These are phyloP conservation scores for Cynanchum wilfordii DNA, from an alignment of 257 asterid genomes.

Conservation along the genomic window DNA sequence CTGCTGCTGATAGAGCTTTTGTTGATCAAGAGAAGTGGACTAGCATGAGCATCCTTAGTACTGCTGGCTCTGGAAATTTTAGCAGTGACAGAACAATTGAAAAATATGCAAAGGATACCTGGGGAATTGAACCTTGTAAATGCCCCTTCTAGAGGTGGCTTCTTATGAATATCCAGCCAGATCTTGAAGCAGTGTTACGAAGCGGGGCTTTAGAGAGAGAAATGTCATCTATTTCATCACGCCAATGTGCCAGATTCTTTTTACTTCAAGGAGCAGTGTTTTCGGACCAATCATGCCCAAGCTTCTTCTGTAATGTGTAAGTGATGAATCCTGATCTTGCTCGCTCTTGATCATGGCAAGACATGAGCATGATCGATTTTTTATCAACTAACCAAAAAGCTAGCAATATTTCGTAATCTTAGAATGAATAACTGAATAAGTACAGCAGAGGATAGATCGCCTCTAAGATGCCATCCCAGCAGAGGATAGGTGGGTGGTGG, in stretches of 20 bases:
- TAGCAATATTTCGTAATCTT: not conserved
- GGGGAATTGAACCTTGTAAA: conserved; percentile 48
- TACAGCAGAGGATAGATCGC: not conserved
- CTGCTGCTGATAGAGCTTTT: conserved; percentile 39
- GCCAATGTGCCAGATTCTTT: not conserved
- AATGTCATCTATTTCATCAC: not conserved
- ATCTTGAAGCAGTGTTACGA: not conserved
- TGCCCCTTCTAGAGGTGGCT: conserved; percentile 34
- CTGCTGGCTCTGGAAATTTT: conserved; percentile 45
- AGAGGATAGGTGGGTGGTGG: not conserved
- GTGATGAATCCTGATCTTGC: not conserved
- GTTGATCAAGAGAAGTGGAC: conserved; percentile 42
- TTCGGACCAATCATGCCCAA: not conserved
- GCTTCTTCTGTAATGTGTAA: not conserved
- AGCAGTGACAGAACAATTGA: conserved; percentile 49
- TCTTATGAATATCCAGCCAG: not conserved
- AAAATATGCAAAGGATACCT: conserved; percentile 41
- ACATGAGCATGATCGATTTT: not conserved
- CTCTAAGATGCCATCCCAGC: not conserved
- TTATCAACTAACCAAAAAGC: not conserved
- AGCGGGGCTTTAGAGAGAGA: not conserved
- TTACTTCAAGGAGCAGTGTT: no score
- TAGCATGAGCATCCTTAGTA: conserved; percentile 41
- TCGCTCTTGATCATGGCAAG: not conserved
- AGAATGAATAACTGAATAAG: not conserved